A percentile compares a stretch with the other conserved stretches of the same genome.
phyloP scores from a whole-genome alignment of 2,329 filamentous ascomycete species.

The Aspergillus spinulosporus region DNA sequence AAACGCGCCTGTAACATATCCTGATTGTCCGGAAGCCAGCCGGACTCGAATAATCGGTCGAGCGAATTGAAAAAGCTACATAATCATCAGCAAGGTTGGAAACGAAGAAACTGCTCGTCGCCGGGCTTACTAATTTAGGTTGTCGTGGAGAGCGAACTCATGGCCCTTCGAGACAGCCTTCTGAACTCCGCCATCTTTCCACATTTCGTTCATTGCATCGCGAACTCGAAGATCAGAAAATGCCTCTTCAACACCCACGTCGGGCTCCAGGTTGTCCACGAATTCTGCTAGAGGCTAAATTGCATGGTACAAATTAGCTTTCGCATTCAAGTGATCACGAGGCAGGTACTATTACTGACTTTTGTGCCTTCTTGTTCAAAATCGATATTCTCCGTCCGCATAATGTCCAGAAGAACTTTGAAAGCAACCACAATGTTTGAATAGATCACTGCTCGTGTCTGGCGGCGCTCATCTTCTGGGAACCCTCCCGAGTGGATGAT shows the following conservation, averaged over 20 bases:
- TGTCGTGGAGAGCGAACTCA: conserved; percentile 95
- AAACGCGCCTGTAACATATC: conserved; percentile 88
- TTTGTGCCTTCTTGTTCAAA: conserved; percentile 79
- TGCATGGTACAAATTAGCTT: conserved; percentile 16
- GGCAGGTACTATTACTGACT: conserved; percentile 52
- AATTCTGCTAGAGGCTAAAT: conserved; percentile 72
- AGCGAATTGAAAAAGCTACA: conserved; percentile 78
- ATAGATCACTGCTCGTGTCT: conserved; percentile 95
- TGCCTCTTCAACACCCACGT: conserved; percentile 77
- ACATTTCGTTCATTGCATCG: conserved; percentile 78
- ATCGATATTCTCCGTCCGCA: conserved; percentile 77
- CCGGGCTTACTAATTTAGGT: conserved; percentile 77
- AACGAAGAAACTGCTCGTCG: not conserved
- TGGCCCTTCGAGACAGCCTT: conserved; percentile 89
- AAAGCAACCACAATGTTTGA: conserved; percentile 92
- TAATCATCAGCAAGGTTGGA: not conserved
- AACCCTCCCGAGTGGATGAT: conserved; percentile 95
- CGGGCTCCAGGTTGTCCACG: conserved; percentile 71
- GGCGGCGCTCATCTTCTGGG: conserved; percentile 81
- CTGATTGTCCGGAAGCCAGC: conserved; percentile 88
- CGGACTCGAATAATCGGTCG: conserved; percentile 71
- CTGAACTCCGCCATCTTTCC: conserved; percentile 80
- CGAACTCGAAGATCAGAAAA: conserved; percentile 66
- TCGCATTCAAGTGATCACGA: not conserved
- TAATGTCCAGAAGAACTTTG: conserved; percentile 84